A percentile compares a stretch with the other conserved stretches of the same genome.
Evolutionary conservation across 75 land plant species (phyloP).

Genomic region (Selaginella tamariscina): DNA sequence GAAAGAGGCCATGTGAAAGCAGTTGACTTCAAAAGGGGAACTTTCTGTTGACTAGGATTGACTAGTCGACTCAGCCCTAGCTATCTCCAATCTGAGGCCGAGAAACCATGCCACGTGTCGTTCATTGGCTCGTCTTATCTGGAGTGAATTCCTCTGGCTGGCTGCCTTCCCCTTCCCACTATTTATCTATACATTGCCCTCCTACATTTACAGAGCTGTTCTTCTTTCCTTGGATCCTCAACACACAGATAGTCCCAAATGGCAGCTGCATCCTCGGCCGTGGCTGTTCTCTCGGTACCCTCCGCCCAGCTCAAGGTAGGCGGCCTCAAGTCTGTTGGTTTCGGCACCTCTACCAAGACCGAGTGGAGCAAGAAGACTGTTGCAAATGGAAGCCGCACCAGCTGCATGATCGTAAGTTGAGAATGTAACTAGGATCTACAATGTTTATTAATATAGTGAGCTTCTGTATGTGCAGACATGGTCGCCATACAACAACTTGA

Average conservation of each 20-base stretch:
- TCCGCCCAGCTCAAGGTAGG: background rate
- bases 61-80: too few species aligned
- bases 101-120: background rate
- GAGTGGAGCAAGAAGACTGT: slow-evolving; percentile 12
- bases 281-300: background rate
- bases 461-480: slow-evolving; percentile 31
- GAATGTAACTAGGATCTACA: background rate
- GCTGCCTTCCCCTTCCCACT: background rate
- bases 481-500: slow-evolving; percentile 40
- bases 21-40: too few species aligned
- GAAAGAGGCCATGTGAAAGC: too few species aligned
- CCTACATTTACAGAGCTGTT: background rate
- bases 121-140: slow-evolving; percentile 1
- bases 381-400: slow-evolving; percentile 46
- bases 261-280: background rate
- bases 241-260: background rate
- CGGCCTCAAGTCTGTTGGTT: background rate
- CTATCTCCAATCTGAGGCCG: background rate
- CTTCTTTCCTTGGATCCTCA: background rate
- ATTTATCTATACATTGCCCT: slow-evolving; percentile 1
- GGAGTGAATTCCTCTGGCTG: background rate
- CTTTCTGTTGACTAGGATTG: too few species aligned
- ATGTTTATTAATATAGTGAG: background rate
- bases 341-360: background rate
- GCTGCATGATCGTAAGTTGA: slow-evolving; percentile 41